phyloP scores from a whole-genome alignment of 169 alveolate genomes.

The Cryptosporidium sp. region DNA sequence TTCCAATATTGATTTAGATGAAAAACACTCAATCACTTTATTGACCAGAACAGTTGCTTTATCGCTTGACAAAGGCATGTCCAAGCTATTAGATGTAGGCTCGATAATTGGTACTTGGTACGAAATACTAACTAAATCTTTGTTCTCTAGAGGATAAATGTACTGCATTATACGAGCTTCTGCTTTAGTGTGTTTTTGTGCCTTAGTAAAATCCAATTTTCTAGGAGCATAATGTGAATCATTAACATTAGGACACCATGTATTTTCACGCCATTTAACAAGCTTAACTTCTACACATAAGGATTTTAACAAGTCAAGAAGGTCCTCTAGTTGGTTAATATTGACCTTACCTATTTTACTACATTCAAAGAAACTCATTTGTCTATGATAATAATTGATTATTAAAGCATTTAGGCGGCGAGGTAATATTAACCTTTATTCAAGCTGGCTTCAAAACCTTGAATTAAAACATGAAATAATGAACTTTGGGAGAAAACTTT shows the following conservation, averaged over 20 bases:
- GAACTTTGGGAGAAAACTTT: slow-evolving; percentile 9
- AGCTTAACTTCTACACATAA: slow-evolving; percentile 35
- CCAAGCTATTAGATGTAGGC: background rate
- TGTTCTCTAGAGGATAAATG: slow-evolving; percentile 41
- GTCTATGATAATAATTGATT: background rate
- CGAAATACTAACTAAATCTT: slow-evolving; percentile 1
- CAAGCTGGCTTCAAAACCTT: background rate
- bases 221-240: background rate
- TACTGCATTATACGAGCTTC: slow-evolving; percentile 54
- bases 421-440: background rate
- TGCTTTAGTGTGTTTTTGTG: slow-evolving; percentile 10
- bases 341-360: slow-evolving; percentile 33
- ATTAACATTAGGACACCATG: slow-evolving; percentile 49
- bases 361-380: slow-evolving; percentile 37
- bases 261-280: slow-evolving; percentile 46
- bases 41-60: background rate
- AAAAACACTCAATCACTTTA: slow-evolving; percentile 21
- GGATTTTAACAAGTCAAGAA: slow-evolving; percentile 25
- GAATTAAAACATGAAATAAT: slow-evolving; percentile 7
- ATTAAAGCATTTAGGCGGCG: background rate
- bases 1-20: slow-evolving; percentile 41
- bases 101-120: slow-evolving; percentile 44
- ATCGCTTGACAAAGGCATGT: background rate
- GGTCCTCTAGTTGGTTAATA: slow-evolving; percentile 28
- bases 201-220: slow-evolving; percentile 58